phyloP scores from a whole-genome alignment of 2,329 filamentous ascomycete species.

The Claviceps capensis region DNA sequence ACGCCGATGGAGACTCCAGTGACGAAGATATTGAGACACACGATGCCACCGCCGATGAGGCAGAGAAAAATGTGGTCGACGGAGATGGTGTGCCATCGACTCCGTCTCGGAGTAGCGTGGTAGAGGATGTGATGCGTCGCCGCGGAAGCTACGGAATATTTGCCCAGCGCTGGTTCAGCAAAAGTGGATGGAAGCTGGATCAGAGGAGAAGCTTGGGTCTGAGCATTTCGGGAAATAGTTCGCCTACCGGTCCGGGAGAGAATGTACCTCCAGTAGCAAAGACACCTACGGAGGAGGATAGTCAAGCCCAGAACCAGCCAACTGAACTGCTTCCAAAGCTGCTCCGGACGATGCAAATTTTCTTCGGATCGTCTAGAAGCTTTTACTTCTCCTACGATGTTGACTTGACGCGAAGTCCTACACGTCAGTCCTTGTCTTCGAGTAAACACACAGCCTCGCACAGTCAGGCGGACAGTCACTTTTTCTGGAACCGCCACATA shows the following conservation, averaged over 20 bases:
- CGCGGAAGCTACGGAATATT: constrained; percentile 81
- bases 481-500: constrained; percentile 84
- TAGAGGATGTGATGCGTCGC: constrained; percentile 74
- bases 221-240: constrained; percentile 26
- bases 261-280: constrained; percentile 10
- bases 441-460: constrained; percentile 42
- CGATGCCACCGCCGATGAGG: constrained; percentile 25
- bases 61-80: constrained; percentile 26
- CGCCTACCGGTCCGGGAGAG: constrained; percentile 9
- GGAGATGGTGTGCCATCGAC: constrained; percentile 20
- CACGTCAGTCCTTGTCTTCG: constrained; percentile 15
- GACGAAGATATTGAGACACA: constrained; percentile 29
- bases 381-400: constrained; percentile 96
- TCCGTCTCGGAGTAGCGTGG: constrained; percentile 48
- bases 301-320: constrained; percentile 13
- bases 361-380: constrained; percentile 69
- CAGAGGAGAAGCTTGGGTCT: constrained; percentile 57
- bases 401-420: constrained; percentile 64
- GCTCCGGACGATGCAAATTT: constrained; percentile 66
- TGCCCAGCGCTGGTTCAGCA: constrained; percentile 82
- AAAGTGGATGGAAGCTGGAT: constrained; percentile 64
- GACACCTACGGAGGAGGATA: constrained; percentile 27
- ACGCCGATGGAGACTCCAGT: constrained; percentile 31
- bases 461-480: constrained; percentile 59
- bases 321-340: constrained; percentile 64